These are phyloP conservation scores for Haematococcus sp. DNA, from an alignment of 139 green algal genomes.

Conservation along the genomic window DNA sequence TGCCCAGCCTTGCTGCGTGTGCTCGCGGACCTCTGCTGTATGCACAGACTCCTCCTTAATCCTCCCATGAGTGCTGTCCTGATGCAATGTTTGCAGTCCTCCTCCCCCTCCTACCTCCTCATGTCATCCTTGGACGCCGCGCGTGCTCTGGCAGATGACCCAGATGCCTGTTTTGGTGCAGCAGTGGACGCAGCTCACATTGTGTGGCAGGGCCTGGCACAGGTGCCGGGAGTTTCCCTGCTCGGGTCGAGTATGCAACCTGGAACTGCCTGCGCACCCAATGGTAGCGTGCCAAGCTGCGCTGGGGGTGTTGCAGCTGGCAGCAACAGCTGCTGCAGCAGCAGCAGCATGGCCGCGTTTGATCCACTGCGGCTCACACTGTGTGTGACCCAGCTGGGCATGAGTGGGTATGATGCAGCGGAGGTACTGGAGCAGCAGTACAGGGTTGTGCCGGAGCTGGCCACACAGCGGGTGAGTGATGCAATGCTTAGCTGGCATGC, in stretches of 20 bases:
- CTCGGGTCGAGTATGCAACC: neutral
- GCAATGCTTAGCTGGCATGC: neutral
- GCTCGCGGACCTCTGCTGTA: no score
- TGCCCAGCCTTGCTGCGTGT: no score
- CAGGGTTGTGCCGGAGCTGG: conserved; percentile 78
- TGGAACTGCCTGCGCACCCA: no score
- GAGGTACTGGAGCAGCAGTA: conserved; percentile 49
- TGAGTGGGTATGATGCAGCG: conserved; percentile 57
- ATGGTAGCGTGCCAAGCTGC: no score
- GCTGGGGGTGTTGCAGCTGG: neutral
- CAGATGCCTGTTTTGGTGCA: conserved; percentile 19
- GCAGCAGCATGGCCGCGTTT: conserved; percentile 12
- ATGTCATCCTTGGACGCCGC: conserved; percentile 90
- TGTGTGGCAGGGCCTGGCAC: neutral
- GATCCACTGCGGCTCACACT: conserved; percentile 83
- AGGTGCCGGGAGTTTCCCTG: neutral
- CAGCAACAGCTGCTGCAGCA: conserved; percentile 1
- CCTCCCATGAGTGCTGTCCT: neutral
- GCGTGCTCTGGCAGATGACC: conserved; percentile 20
- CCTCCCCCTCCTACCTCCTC: conserved; percentile 86
- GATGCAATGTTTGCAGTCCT: conserved; percentile 37
- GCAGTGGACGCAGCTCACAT: conserved; percentile 32
- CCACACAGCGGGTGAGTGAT: conserved; percentile 41
- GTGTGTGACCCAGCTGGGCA: conserved; percentile 39
- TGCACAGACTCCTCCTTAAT: no score